Evolutionary conservation across 257 asterid genomes (phyloP), one percentile per base, ranked within the genome.

Genomic region (Apocynum venetum): DNA sequence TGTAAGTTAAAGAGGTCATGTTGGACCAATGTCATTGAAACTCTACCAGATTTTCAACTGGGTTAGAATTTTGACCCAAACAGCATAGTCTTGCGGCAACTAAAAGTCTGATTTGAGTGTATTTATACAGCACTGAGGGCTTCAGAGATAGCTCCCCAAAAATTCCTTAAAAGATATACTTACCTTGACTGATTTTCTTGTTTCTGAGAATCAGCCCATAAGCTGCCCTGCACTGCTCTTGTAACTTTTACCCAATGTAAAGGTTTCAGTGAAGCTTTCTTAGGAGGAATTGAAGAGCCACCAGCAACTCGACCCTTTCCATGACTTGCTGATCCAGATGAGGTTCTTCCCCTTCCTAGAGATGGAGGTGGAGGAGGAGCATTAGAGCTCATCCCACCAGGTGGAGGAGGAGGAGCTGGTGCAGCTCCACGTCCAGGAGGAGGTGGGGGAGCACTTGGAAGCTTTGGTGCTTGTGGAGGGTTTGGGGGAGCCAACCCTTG

Each of bases 211-310:
- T 94, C 98, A 75, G 98, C 98, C 98, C 98, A 95, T 83, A 95
- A 79, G 86, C 98, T 95, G 77, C 98, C 98, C 82, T 95, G 97
- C 93, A 92, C 82, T 65, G 97, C 97, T 75, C 97, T 88, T 77
- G 98, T 91, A 79, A 95, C 98, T 90, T 95, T 95, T 49, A 91
- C 95, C 98, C 98, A 95, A 76, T 95, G 98, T 80, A 95, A 90
- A 70, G 98, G 98, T 88, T 95, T 95, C 72, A 95, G 67, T 71
- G 98, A 83, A 72, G 94, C 77, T 87, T 91, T 95, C 76, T 91
- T 95, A 4, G 97, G 96, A 76, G 98, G 98, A 79, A 91, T 95
- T 60, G 92, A 85, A 79, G 93, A 82, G 79, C 87, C 92, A 70
- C 74, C 76, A 60, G 89, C 78, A 80, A 83, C 87, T 86, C 94